Conservation (phyloP, 345 rosid genomes). For the Populus simonii region DNA sequence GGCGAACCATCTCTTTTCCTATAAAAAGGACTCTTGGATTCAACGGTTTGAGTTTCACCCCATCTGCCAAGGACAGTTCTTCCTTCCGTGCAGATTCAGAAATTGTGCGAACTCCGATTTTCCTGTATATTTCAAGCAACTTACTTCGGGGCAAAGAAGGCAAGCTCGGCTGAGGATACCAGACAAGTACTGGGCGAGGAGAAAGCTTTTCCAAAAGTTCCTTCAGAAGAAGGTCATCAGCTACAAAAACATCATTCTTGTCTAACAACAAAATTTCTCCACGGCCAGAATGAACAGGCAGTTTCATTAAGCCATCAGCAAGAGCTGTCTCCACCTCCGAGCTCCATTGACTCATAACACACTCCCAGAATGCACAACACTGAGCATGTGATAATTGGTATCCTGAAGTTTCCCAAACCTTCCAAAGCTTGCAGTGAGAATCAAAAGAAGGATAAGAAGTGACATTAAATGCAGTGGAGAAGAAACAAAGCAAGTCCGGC, state of each 20-base stretch:
- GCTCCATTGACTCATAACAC: conserved; percentile 23
- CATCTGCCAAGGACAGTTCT: conserved; percentile 24
- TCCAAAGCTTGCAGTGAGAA: conserved; percentile 62
- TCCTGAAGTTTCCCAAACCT: conserved; percentile 49
- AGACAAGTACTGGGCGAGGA: conserved; percentile 47
- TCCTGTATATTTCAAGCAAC: conserved; percentile 46
- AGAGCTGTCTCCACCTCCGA: conserved; percentile 18
- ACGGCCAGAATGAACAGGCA: conserved; percentile 45
- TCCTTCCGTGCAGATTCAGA: conserved; percentile 48
- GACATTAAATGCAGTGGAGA: conserved; percentile 39
- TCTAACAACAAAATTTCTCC: conserved; percentile 36
- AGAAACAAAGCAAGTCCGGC: conserved; percentile 26
- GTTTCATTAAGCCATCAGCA: conserved; percentile 35
- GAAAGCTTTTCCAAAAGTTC: conserved; percentile 39
- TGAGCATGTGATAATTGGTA: conserved; percentile 33
- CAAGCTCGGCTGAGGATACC: conserved; percentile 62
- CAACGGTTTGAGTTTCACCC: conserved; percentile 19
- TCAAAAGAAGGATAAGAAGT: conserved; percentile 42
- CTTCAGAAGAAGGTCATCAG: conserved; percentile 62
- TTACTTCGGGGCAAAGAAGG: conserved; percentile 35
- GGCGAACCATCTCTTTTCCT: conserved; percentile 43
- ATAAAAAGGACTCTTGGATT: conserved; percentile 22
- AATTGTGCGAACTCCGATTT: conserved; percentile 54
- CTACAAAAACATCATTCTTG: conserved; percentile 52
- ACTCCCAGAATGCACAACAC: conserved; percentile 70